phyloP scores from a whole-genome alignment of 352 stramenopile species.

The Phytophthora cactorum region DNA sequence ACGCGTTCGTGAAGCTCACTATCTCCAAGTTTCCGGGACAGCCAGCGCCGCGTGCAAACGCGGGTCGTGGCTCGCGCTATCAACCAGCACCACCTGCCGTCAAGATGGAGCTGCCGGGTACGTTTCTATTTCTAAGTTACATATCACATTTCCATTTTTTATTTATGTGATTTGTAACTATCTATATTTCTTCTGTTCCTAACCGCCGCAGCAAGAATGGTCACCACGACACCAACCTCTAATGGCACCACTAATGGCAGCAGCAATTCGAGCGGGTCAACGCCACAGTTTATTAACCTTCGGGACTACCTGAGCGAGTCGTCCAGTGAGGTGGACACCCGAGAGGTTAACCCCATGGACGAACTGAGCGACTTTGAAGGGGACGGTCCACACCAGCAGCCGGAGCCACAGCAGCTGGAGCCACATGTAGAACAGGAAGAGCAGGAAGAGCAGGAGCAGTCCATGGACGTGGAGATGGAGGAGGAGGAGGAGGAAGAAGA shows the following conservation, averaged over 20 bases:
- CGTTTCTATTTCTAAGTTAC: slow-evolving; percentile 17
- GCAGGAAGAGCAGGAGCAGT: slow-evolving; percentile 7
- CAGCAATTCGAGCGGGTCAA: neutral
- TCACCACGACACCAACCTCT: neutral
- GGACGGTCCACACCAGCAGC: slow-evolving; percentile 9
- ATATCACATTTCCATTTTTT: slow-evolving; percentile 8
- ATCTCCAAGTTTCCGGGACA: slow-evolving; percentile 31
- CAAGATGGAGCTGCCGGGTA: slow-evolving; percentile 17
- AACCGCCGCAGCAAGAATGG: slow-evolving; percentile 7
- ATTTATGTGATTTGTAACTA: slow-evolving; percentile 4
- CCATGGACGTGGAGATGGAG: slow-evolving; percentile 40
- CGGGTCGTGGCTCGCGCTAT: slow-evolving; percentile 21
- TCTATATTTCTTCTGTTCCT: neutral
- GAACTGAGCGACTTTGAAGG: slow-evolving; percentile 68
- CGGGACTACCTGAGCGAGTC: slow-evolving; percentile 48
- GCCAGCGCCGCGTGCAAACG: neutral
- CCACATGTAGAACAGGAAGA: slow-evolving; percentile 6
- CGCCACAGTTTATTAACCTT: slow-evolving; percentile 37
- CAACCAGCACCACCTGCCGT: slow-evolving; percentile 20
- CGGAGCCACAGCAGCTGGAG: neutral
- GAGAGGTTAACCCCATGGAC: slow-evolving; percentile 69
- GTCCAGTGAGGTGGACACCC: slow-evolving; percentile 56
- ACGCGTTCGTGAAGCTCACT: slow-evolving; percentile 28
- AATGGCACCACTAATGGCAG: slow-evolving; percentile 1
- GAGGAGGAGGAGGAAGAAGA: slow-evolving; percentile 16